Conservation (phyloP, 2,329 filamentous ascomycete genomes). For the Pestalotiopsis sp. region DNA sequence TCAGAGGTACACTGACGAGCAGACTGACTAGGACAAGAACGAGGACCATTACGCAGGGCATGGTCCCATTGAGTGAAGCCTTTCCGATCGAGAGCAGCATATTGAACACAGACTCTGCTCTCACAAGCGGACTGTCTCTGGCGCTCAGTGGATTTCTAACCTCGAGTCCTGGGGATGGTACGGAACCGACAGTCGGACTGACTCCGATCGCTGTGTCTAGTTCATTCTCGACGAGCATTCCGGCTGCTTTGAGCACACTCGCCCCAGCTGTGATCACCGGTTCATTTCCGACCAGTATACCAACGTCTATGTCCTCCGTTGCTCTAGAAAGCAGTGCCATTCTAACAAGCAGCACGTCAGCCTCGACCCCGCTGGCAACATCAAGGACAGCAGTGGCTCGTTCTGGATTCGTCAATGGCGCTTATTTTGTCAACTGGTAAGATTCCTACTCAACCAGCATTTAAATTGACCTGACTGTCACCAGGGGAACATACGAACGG, state of each 20-base stretch:
- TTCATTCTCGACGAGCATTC: background rate
- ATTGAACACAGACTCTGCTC: background rate
- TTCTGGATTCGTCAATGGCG: constrained; percentile 3
- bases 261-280: background rate
- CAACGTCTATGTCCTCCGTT: too few relatives aligned
- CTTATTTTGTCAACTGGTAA: constrained; percentile 1
- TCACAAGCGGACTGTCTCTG: background rate
- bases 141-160: background rate
- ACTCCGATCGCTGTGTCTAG: background rate
- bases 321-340: background rate
- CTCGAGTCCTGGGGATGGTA: background rate
- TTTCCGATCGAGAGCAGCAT: background rate
- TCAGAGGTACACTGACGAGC: background rate
- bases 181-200: background rate
- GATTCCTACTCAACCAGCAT: rapidly evolving
- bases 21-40: background rate
- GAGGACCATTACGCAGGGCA: background rate
- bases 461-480: background rate
- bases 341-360: background rate
- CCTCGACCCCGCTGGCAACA: background rate
- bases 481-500: background rate
- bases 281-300: background rate
- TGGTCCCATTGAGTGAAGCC: background rate
- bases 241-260: background rate
- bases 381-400: background rate